These are phyloP conservation scores for Leishmania mexicana DNA, from an alignment of 208 protist species.

Conservation along the genomic window DNA sequence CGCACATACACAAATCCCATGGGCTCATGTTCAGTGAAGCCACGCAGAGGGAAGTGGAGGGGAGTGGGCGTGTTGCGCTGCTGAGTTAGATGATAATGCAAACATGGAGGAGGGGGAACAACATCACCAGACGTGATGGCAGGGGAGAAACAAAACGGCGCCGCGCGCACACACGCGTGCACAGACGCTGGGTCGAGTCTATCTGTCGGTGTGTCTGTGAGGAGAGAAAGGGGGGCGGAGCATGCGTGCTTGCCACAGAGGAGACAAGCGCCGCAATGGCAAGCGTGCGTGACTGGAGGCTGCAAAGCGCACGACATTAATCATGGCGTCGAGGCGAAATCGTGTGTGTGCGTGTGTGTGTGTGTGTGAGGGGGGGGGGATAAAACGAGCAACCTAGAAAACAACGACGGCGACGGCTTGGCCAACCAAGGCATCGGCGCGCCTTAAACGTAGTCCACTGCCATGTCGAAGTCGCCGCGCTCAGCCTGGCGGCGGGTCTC, in stretches of 20 bases:
- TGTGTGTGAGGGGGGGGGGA: background rate
- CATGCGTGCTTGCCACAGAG: background rate
- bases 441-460: slow-evolving; percentile 48
- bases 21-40: background rate
- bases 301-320: background rate
- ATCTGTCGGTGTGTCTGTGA: background rate
- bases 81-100: background rate
- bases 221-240: background rate
- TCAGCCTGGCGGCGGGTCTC: slow-evolving; percentile 23
- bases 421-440: background rate
- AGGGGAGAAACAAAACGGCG: background rate
- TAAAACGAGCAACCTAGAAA: background rate
- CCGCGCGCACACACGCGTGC: background rate
- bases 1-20: background rate
- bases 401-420: background rate
- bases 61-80: no score
- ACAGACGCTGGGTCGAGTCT: background rate
- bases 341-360: no score
- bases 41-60: background rate
- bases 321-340: background rate
- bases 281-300: background rate
- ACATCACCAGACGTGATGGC: background rate
- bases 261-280: background rate
- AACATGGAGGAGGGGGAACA: background rate
- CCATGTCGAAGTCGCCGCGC: slow-evolving; percentile 39